These are phyloP conservation scores for Aspergillus fischeri DNA, from an alignment of 2,329 filamentous ascomycete species.

Conservation along the genomic window DNA sequence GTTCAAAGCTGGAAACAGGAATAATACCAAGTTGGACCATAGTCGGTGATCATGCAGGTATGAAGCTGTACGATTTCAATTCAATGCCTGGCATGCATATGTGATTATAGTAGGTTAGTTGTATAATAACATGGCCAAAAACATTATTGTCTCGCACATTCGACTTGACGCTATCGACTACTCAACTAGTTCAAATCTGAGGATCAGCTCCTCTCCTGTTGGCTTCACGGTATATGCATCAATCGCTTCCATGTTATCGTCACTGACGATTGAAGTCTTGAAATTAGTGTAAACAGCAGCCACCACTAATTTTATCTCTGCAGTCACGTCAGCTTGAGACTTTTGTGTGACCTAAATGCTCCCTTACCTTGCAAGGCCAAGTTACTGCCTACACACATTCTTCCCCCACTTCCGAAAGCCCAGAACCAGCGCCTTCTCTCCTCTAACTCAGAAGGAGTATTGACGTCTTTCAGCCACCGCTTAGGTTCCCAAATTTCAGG, in stretches of 20 bases:
- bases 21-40: no score
- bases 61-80: no score
- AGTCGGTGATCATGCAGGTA: no score
- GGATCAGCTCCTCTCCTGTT: slow-evolving; percentile 53
- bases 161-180: neutral
- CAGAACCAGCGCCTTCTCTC: slow-evolving; percentile 48
- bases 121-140: neutral
- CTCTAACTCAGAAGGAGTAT: slow-evolving; percentile 33
- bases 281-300: slow-evolving; percentile 69
- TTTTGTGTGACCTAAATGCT: neutral
- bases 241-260: slow-evolving; percentile 60
- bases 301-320: slow-evolving; percentile 69
- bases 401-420: slow-evolving; percentile 48
- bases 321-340: slow-evolving; percentile 9
- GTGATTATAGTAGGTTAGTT: no score
- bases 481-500: slow-evolving; percentile 46
- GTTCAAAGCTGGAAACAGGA: no score
- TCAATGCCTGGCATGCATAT: no score
- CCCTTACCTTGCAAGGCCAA: slow-evolving; percentile 43
- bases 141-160: neutral
- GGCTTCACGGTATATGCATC: slow-evolving; percentile 63
- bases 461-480: slow-evolving; percentile 45
- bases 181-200: slow-evolving; percentile 48
- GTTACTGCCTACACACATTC: slow-evolving; percentile 49
- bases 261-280: slow-evolving; percentile 57